Evolutionary conservation across 805 yeast species (phyloP).

Genomic region (Sugiyamaella smithiae): DNA sequence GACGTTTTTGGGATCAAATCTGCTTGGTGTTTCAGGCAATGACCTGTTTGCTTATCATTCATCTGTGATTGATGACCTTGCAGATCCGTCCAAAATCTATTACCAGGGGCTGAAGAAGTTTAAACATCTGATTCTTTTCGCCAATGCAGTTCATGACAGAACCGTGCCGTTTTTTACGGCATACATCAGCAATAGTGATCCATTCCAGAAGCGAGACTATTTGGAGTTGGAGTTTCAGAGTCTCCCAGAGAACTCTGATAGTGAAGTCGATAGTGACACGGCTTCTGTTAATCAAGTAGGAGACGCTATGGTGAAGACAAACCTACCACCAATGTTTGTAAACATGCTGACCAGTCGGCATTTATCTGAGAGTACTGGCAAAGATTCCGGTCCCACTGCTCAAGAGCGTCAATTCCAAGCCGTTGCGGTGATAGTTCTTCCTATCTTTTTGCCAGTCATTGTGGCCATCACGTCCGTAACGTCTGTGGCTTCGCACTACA

Average conservation of each 20-base stretch:
- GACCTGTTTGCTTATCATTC: conserved; percentile 63
- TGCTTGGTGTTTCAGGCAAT: conserved; percentile 66
- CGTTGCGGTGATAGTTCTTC: conserved; percentile 14
- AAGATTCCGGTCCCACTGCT: background rate
- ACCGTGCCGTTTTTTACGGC: conserved; percentile 87
- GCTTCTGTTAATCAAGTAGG: background rate
- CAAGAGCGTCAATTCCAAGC: conserved; percentile 20
- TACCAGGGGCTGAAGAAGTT: conserved; percentile 56
- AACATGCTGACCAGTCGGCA: conserved; percentile 25
- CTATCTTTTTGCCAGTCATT: conserved; percentile 22
- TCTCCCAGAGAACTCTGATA: conserved; percentile 35
- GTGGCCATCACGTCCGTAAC: conserved; percentile 20
- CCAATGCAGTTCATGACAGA: conserved; percentile 79
- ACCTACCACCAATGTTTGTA: conserved; percentile 19
- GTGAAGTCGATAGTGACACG: background rate
- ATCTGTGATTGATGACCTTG: conserved; percentile 48
- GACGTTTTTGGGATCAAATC: conserved; percentile 51
- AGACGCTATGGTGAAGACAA: background rate
- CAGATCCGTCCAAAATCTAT: conserved; percentile 49
- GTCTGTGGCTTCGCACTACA: conserved; percentile 21
- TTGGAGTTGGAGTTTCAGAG: conserved; percentile 38
- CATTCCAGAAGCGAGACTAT: conserved; percentile 60
- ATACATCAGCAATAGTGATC: conserved; percentile 67
- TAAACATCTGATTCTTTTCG: conserved; percentile 55
- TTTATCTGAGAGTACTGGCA: conserved; percentile 8